Percentiles rank a stretch among this genome's conserved stretches.
Evolutionary conservation across 2,329 filamentous ascomycete genomes (phyloP).

Genomic region (Aspergillus pseudoglaucus): DNA sequence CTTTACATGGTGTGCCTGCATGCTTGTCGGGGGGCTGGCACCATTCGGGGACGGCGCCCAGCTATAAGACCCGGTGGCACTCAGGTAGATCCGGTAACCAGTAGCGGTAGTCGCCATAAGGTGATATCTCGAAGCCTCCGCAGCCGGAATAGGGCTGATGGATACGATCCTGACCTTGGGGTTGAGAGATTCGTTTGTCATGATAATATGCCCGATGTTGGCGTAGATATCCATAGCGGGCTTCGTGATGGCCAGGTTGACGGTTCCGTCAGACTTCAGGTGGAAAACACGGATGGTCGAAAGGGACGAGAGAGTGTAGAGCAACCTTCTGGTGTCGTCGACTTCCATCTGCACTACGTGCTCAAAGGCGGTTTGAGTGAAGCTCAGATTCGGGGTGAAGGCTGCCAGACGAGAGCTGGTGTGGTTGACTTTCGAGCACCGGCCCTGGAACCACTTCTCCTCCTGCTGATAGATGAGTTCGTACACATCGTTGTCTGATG

Average conservation of each 20-base stretch:
- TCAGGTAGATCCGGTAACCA: conserved; percentile 86
- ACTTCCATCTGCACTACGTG: conserved; percentile 72
- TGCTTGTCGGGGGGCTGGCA: conserved; percentile 73
- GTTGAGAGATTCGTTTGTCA: conserved; percentile 63
- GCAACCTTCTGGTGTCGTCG: conserved; percentile 78
- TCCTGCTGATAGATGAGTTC: conserved; percentile 96
- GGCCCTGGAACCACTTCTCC: conserved; percentile 90
- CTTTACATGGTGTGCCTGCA: conserved; percentile 96
- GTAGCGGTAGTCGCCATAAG: conserved; percentile 86
- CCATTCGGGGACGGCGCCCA: conserved; percentile 50
- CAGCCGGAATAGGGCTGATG: conserved; percentile 77
- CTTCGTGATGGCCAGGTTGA: conserved; percentile 52
- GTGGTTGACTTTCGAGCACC: conserved; percentile 84
- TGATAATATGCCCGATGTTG: conserved; percentile 80
- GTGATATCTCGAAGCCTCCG: conserved; percentile 76
- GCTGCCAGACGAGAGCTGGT: conserved; percentile 66
- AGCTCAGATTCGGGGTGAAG: conserved; percentile 37
- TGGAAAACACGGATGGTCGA: conserved; percentile 91
- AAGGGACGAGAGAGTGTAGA: conserved; percentile 83
- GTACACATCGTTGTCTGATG: conserved; percentile 76
- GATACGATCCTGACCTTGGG: conserved; percentile 69
- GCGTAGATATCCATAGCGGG: conserved; percentile 49
- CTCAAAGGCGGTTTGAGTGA: conserved; percentile 47
- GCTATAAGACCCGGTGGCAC: conserved; percentile 68
- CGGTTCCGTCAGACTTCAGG: conserved; percentile 57